These are phyloP conservation scores for Anisodus acutangulus DNA, from an alignment of 257 asterid genomes.

Conservation along the genomic window DNA sequence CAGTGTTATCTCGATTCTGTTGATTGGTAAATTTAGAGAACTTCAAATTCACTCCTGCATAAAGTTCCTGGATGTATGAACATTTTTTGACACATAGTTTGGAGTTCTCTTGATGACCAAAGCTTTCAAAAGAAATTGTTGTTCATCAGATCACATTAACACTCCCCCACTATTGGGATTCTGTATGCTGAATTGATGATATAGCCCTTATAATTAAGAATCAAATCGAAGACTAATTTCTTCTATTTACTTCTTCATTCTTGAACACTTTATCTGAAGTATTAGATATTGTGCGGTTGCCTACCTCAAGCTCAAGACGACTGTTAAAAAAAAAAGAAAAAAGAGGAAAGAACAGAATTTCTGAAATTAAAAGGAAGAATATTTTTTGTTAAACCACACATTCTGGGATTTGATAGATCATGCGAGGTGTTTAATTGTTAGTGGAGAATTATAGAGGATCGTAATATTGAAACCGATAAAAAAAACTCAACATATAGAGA, in stretches of 20 bases:
- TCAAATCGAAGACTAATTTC: background rate
- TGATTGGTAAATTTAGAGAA: slow-evolving; percentile 4
- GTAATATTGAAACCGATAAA: background rate
- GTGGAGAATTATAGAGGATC: background rate
- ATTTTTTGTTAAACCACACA: background rate
- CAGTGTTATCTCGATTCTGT: background rate
- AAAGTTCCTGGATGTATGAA: background rate
- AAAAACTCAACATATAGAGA: background rate
- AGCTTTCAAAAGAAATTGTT: background rate
- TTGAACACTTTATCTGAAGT: background rate
- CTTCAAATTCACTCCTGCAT: background rate
- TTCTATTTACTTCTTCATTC: background rate
- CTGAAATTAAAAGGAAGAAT: background rate
- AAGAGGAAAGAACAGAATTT: background rate
- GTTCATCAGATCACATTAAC: background rate
- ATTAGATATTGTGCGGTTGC: slow-evolving; percentile 21
- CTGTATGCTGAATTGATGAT: background rate
- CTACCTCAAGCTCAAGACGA: background rate
- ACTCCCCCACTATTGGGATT: background rate
- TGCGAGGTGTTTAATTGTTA: background rate
- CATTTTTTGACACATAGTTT: background rate
- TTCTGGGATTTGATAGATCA: background rate
- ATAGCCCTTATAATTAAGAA: background rate
- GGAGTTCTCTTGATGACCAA: background rate
- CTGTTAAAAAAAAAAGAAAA: background rate